phyloP scores from a whole-genome alignment of 352 stramenopile genomes.

The Phytopythium litorale region DNA sequence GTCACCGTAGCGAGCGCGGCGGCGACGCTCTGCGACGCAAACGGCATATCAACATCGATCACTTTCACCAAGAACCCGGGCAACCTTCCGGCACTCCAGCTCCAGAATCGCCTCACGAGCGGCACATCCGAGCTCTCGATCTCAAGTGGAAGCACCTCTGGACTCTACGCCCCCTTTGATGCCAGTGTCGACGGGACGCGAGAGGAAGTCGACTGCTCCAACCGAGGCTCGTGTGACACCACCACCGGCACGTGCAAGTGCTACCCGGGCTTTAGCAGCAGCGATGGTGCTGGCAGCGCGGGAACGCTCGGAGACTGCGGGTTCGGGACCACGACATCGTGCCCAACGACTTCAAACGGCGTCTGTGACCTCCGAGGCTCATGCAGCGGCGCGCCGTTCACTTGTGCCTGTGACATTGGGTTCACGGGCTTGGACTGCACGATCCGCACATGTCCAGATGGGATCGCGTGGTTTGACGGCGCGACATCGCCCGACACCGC shows the following conservation, averaged over 20 bases:
- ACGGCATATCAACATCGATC: slow-evolving; percentile 45
- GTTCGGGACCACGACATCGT: slow-evolving; percentile 21
- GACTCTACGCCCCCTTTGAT: background rate
- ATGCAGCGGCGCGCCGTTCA: slow-evolving; percentile 36
- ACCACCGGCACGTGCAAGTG: slow-evolving; percentile 72
- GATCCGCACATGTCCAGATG: slow-evolving; percentile 42
- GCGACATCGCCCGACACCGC: slow-evolving; percentile 44
- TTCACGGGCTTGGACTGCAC: slow-evolving; percentile 60
- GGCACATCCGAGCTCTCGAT: slow-evolving; percentile 6
- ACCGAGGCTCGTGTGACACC: slow-evolving; percentile 65
- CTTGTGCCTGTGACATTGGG: slow-evolving; percentile 59
- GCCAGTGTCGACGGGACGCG: slow-evolving; percentile 30
- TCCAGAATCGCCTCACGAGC: slow-evolving; percentile 40
- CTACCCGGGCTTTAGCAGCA: slow-evolving; percentile 49
- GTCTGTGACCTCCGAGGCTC: slow-evolving; percentile 41
- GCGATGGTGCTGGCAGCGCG: slow-evolving; percentile 31
- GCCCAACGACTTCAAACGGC: slow-evolving; percentile 29
- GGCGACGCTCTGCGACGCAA: slow-evolving; percentile 29
- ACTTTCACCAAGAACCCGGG: slow-evolving; percentile 73
- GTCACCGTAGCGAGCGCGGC: slow-evolving; percentile 24
- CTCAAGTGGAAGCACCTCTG: slow-evolving; percentile 11
- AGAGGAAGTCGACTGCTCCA: slow-evolving; percentile 79
- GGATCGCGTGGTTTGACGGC: slow-evolving; percentile 65
- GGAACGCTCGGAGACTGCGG: slow-evolving; percentile 54
- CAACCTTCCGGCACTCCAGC: slow-evolving; percentile 40